Percentiles rank a stretch among this genome's conserved stretches.
These are phyloP conservation scores for Neurospora sp. DNA, from an alignment of 495 filamentous ascomycete genomes.

Conservation along the genomic window DNA sequence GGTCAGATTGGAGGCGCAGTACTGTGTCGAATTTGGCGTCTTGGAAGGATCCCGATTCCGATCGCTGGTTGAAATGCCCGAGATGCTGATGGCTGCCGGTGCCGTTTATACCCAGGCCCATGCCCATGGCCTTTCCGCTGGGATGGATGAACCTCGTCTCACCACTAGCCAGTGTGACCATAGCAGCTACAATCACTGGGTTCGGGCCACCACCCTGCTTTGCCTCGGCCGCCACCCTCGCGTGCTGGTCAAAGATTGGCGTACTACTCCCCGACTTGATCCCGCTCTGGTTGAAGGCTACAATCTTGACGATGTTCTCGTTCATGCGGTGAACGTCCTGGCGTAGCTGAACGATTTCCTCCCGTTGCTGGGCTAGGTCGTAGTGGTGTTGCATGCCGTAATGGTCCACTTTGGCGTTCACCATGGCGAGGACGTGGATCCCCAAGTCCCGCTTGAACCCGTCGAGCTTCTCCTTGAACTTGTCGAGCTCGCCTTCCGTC, in stretches of 20 bases:
- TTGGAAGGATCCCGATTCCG: not conserved
- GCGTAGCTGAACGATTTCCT: not conserved
- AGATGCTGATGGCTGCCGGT: not conserved
- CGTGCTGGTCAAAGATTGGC: not conserved
- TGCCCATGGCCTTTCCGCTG: not conserved
- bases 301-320: not conserved
- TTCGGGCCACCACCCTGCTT: not conserved
- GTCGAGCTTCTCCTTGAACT: not conserved
- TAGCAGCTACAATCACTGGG: not conserved
- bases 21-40: not conserved
- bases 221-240: not conserved
- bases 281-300: not conserved
- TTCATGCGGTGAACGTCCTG: not conserved
- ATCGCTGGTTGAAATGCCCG: not conserved
- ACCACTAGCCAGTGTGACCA: not conserved
- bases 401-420: not conserved
- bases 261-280: not conserved
- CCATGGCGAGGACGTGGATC: not conserved
- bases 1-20: not conserved
- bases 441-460: not conserved
- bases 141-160: not conserved
- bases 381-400: not conserved
- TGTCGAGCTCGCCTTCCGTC: not conserved
- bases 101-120: not conserved
- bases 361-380: not conserved